Evolutionary conservation across 345 rosid genomes (phyloP).

Genomic region (Hibiscus syriacus): DNA sequence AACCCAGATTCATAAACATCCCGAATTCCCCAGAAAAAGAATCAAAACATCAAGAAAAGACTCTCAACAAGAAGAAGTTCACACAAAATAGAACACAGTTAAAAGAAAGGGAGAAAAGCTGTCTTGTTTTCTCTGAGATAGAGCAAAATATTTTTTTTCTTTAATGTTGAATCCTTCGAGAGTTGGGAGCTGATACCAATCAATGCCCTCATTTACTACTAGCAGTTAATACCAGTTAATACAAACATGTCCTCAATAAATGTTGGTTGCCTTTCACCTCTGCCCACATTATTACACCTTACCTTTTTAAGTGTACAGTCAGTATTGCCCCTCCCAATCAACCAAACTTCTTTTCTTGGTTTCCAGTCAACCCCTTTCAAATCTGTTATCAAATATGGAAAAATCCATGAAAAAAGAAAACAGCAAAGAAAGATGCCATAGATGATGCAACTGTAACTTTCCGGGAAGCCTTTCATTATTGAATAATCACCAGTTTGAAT

Average conservation of each 20-base stretch:
- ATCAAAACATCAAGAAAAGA: neutral
- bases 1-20: constrained; percentile 31
- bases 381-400: neutral
- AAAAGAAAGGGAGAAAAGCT: neutral
- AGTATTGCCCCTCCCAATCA: constrained; percentile 13
- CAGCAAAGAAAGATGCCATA: neutral
- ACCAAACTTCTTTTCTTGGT: neutral
- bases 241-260: constrained; percentile 38
- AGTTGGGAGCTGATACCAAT: constrained; percentile 1
- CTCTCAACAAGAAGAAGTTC: too few species aligned
- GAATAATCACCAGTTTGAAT: neutral
- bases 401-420: neutral
- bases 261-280: constrained; percentile 16
- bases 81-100: too few species aligned
- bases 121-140: neutral
- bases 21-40: constrained; percentile 5
- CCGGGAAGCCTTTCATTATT: too few species aligned
- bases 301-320: constrained; percentile 5
- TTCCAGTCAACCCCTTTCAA: neutral
- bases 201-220: constrained; percentile 23
- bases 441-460: too few species aligned
- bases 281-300: constrained; percentile 22
- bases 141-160: neutral
- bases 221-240: constrained; percentile 22
- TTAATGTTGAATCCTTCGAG: neutral